Percentiles rank a stretch among this genome's conserved stretches.
Evolutionary conservation across 306 rosid species (phyloP).

Genomic region (Medicago arabica): DNA sequence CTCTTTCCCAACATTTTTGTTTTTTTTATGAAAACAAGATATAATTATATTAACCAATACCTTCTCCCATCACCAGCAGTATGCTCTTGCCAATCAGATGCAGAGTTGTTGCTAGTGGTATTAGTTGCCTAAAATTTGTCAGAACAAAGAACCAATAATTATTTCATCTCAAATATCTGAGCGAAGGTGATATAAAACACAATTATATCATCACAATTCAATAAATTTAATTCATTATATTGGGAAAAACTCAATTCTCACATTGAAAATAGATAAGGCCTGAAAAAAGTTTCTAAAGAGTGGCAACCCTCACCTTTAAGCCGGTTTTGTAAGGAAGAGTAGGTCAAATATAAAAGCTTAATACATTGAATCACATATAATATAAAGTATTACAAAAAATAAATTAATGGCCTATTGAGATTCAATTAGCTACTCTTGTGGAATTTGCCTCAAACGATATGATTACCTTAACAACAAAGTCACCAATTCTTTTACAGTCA

Average conservation of each 20-base stretch:
- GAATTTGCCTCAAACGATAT: slow-evolving; percentile 25
- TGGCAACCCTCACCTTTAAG: neutral
- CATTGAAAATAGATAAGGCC: neutral
- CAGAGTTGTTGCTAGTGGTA: slow-evolving; percentile 58
- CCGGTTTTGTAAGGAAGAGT: neutral
- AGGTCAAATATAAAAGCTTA: neutral
- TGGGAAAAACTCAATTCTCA: slow-evolving; percentile 2
- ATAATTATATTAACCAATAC: slow-evolving; percentile 49
- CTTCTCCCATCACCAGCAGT: slow-evolving; percentile 89
- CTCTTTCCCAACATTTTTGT: slow-evolving; percentile 8
- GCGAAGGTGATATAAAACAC: slow-evolving; percentile 29
- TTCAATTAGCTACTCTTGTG: slow-evolving; percentile 28
- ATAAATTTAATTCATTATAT: slow-evolving; percentile 13
- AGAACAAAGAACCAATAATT: slow-evolving; percentile 37
- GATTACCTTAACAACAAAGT: slow-evolving; percentile 23
- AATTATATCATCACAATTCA: slow-evolving; percentile 5
- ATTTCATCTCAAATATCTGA: slow-evolving; percentile 35
- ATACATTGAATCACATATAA: slow-evolving; percentile 14
- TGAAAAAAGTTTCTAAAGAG: neutral
- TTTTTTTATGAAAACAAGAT: slow-evolving; percentile 27
- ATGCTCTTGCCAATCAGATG: slow-evolving; percentile 99
- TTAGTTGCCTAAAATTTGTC: slow-evolving; percentile 57
- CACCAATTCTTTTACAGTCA: neutral
- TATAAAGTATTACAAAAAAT: slow-evolving; percentile 24
- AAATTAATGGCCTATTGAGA: slow-evolving; percentile 8